Evolutionary conservation across 2,329 filamentous ascomycete species (phyloP).

Genomic region (Lasiodiplodia sp.): DNA sequence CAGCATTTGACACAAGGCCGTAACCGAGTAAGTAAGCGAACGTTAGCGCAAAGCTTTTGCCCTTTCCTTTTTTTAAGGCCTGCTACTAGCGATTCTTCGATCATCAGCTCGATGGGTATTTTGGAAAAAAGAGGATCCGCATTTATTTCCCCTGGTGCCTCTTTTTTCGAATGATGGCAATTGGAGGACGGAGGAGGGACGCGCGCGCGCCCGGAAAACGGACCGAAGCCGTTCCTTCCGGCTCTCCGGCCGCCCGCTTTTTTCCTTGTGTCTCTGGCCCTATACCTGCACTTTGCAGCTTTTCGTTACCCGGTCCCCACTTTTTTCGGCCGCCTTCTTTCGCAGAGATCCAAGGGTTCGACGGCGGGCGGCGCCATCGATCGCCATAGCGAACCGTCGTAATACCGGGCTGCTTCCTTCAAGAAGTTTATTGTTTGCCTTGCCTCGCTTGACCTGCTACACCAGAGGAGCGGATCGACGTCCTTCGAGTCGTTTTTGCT

Average conservation of each 20-base stretch:
- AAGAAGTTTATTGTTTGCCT: neutral
- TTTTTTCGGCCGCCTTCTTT: neutral
- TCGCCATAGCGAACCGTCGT: neutral
- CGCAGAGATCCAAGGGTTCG: neutral
- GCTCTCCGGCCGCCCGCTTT: neutral
- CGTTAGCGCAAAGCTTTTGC: too few relatives aligned
- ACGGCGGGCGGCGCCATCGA: neutral
- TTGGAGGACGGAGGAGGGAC: too few relatives aligned
- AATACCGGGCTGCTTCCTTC: neutral
- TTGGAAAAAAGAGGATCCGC: too few relatives aligned
- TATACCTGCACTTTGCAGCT: too few relatives aligned
- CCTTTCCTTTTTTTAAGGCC: too few relatives aligned
- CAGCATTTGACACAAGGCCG: too few relatives aligned
- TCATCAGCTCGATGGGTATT: too few relatives aligned
- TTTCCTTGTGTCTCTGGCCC: neutral
- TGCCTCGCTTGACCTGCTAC: too few relatives aligned
- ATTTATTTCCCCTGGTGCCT: too few relatives aligned
- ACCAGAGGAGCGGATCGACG: neutral
- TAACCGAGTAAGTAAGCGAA: too few relatives aligned
- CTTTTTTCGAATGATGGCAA: too few relatives aligned
- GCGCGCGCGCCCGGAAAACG: neutral
- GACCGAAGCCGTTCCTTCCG: conserved; percentile 1
- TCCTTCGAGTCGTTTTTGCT: neutral
- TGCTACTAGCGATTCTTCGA: too few relatives aligned
- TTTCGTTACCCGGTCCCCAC: neutral